These are phyloP conservation scores for Aspergillus aculeatinus DNA, from an alignment of 2,329 filamentous ascomycete genomes.

Conservation along the genomic window DNA sequence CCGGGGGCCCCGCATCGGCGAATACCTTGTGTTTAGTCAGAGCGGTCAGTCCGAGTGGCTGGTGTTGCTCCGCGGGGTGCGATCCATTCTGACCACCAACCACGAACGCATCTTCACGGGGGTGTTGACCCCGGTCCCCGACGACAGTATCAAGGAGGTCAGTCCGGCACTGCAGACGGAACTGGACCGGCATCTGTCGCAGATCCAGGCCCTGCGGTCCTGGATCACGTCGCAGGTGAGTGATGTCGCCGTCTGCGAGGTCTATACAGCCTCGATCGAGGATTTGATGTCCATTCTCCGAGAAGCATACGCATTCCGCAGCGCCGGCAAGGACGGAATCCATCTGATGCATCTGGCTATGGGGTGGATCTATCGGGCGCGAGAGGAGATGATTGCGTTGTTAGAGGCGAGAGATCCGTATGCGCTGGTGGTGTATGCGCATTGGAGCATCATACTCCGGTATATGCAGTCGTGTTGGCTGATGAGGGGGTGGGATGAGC, in stretches of 20 bases:
- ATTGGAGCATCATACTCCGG: conserved; percentile 33
- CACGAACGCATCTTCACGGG: conserved; percentile 27
- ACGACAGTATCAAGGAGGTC: conserved; percentile 1
- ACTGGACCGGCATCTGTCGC: conserved; percentile 16
- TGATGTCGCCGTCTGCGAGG: neutral
- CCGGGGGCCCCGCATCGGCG: conserved; percentile 27
- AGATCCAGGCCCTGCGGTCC: conserved; percentile 11
- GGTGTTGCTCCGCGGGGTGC: conserved; percentile 33
- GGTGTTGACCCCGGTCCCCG: conserved; percentile 16
- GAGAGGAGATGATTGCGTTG: conserved; percentile 20
- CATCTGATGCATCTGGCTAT: conserved; percentile 27
- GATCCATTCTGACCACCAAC: conserved; percentile 21
- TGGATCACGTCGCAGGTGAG: conserved; percentile 14
- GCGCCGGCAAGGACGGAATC: conserved; percentile 12
- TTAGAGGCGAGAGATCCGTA: conserved; percentile 29
- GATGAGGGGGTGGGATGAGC: conserved; percentile 34
- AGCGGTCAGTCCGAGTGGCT: conserved; percentile 32
- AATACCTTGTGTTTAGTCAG: conserved; percentile 36
- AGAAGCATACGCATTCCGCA: conserved; percentile 19
- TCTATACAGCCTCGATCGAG: conserved; percentile 16
- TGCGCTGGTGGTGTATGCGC: conserved; percentile 28
- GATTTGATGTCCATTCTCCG: conserved; percentile 18
- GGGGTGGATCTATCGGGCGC: conserved; percentile 33
- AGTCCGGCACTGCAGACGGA: conserved; percentile 18
- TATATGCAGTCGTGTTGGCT: conserved; percentile 35